phyloP scores from a whole-genome alignment of 371 early-diverging fungal species.

The Mucor ambiguus region DNA sequence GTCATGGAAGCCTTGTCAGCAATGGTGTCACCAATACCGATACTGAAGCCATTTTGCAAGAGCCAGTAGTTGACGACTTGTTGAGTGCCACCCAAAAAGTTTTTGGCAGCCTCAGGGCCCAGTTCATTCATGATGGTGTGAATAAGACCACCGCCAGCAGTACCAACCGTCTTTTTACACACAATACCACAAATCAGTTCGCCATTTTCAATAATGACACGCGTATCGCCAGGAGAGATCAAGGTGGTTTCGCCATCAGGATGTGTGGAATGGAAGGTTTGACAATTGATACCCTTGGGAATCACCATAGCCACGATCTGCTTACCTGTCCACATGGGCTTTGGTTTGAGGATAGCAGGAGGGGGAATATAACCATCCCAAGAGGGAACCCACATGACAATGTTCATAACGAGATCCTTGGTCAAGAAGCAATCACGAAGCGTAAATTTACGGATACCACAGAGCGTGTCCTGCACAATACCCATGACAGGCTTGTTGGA shows the following conservation, averaged over 20 bases:
- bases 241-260: conserved; percentile 80
- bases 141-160: conserved; percentile 91
- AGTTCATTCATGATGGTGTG: conserved; percentile 98
- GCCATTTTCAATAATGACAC: conserved; percentile 95
- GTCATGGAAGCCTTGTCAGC: conserved; percentile 91
- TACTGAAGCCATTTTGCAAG: conserved; percentile 93
- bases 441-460: conserved; percentile 97
- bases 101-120: conserved; percentile 89
- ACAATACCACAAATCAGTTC: conserved; percentile 94
- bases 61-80: conserved; percentile 98
- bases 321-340: conserved; percentile 98
- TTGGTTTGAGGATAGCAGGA: conserved; percentile 96
- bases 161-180: conserved; percentile 98
- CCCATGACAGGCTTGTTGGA: conserved; percentile 99
- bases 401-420: conserved; percentile 93
- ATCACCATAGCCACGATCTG: conserved; percentile 96
- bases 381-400: conserved; percentile 93
- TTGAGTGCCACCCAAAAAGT: conserved; percentile 96
- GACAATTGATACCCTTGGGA: conserved; percentile 90
- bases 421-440: conserved; percentile 92
- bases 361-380: conserved; percentile 96
- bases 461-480: conserved; percentile 99
- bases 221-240: conserved; percentile 91
- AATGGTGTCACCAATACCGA: conserved; percentile 99
- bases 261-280: conserved; percentile 79